Percentiles rank a stretch among this genome's conserved stretches.
These are phyloP conservation scores for Dentipellis fragilis DNA, from an alignment of 768 basidiomycete genomes.

Conservation along the genomic window DNA sequence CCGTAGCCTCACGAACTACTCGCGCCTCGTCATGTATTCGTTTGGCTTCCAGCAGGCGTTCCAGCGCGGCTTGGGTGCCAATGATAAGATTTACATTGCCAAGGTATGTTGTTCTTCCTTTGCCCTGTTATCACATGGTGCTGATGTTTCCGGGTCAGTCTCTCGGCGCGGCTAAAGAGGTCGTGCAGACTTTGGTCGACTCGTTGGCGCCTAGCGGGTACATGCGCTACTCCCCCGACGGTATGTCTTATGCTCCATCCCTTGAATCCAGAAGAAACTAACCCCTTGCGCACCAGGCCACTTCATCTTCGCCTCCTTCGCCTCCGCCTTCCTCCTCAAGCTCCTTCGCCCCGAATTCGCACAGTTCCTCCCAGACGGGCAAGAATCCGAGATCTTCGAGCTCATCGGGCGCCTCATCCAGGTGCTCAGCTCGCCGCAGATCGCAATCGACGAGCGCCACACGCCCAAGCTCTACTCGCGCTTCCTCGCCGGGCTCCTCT, in stretches of 20 bases:
- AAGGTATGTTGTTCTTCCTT: constrained; percentile 13
- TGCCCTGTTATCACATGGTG: not conserved
- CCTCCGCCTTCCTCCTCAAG: constrained; percentile 77
- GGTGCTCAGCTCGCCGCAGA: constrained; percentile 56
- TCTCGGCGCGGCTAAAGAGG: constrained; percentile 9
- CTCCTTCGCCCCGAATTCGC: constrained; percentile 73
- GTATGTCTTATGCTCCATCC: constrained; percentile 3
- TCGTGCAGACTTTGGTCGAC: constrained; percentile 11
- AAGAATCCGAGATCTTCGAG: constrained; percentile 49
- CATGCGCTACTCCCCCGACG: constrained; percentile 19
- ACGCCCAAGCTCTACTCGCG: constrained; percentile 73
- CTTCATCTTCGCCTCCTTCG: constrained; percentile 26
- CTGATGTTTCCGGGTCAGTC: constrained; percentile 7
- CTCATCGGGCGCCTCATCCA: constrained; percentile 60
- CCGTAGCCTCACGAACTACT: constrained; percentile 16
- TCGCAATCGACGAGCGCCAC: constrained; percentile 74
- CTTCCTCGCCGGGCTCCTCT: constrained; percentile 65
- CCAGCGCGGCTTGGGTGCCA: constrained; percentile 13
- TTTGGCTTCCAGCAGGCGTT: constrained; percentile 32
- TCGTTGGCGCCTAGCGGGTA: constrained; percentile 15
- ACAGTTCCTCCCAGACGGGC: constrained; percentile 44
- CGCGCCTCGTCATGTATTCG: constrained; percentile 30
- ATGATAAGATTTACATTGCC: constrained; percentile 19
- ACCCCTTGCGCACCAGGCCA: constrained; percentile 3
- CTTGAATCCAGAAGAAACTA: not conserved